Conservation (phyloP, 192 early-diverging fungal genomes). For the Paraglomus brasilianum region DNA sequence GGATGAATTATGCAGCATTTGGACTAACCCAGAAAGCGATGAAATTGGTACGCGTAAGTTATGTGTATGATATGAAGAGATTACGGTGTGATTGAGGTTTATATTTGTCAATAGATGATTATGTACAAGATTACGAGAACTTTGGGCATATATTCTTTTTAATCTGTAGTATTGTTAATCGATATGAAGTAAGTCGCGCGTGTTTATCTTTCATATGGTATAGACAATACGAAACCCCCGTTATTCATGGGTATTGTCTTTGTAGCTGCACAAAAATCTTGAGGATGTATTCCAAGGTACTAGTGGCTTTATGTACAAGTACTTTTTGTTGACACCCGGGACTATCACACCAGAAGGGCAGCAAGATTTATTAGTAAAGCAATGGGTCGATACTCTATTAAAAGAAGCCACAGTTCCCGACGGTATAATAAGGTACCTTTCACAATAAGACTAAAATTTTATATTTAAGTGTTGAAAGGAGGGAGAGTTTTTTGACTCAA, state of each 20-base stretch:
- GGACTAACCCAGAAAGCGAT: neutral
- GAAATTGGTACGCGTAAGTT: neutral
- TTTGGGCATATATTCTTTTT: conserved; percentile 23
- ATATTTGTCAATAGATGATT: conserved; percentile 4
- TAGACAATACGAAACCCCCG: no score
- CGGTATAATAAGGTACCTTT: conserved; percentile 2
- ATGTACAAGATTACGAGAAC: conserved; percentile 24
- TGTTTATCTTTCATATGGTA: no score
- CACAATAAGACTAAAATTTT: no score
- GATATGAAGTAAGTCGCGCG: conserved; percentile 30
- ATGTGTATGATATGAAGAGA: conserved; percentile 1
- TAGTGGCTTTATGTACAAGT: no score
- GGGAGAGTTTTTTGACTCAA: no score
- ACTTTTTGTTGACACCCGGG: no score
- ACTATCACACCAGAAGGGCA: neutral
- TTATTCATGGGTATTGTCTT: neutral
- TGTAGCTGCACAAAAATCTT: conserved; percentile 24
- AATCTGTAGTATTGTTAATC: neutral
- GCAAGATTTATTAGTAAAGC: neutral
- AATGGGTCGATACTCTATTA: neutral
- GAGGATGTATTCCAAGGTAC: conserved; percentile 16
- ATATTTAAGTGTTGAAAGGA: no score
- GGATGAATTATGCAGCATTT: conserved; percentile 22
- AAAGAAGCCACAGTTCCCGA: neutral
- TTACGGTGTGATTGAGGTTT: neutral